Evolutionary conservation across 441 rosid species (phyloP).

Genomic region (Croton setiger): DNA sequence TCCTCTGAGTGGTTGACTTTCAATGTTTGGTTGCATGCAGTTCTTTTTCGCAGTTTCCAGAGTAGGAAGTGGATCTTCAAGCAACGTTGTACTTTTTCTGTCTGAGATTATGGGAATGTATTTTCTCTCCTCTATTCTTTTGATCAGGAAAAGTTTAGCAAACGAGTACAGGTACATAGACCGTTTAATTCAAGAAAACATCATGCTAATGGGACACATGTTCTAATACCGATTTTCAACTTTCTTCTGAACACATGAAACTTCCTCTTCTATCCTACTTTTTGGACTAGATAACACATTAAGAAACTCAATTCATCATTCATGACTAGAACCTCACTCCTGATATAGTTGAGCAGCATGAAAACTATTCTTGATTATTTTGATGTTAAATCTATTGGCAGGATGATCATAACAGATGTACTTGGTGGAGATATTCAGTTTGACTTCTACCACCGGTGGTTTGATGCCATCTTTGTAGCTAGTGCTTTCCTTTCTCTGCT

Average conservation of each 20-base stretch:
- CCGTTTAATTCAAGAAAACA: neutral
- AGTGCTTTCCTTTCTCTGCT: constrained; percentile 95
- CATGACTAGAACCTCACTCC: neutral
- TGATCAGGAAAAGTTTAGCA: constrained; percentile 96
- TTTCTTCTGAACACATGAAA: neutral
- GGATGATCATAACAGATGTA: constrained; percentile 93
- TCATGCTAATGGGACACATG: neutral
- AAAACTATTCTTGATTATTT: neutral
- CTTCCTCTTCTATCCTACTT: neutral
- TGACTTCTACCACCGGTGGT: constrained; percentile 98
- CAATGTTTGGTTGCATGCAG: constrained; percentile 44
- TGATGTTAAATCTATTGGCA: constrained; percentile 40
- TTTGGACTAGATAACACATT: neutral
- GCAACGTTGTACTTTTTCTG: constrained; percentile 94
- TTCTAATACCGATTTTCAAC: neutral
- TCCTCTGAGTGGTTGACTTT: constrained; percentile 21
- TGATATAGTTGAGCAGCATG: neutral
- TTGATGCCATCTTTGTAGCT: constrained; percentile 97
- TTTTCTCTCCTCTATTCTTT: constrained; percentile 90
- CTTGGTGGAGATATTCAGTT: constrained; percentile 98
- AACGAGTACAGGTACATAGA: constrained; percentile 75
- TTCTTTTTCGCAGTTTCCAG: constrained; percentile 99
- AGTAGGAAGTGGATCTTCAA: constrained; percentile 98
- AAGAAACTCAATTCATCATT: neutral
- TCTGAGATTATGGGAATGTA: constrained; percentile 99